Conservation (phyloP, 345 rosid species). For the Eucalyptus tenuipes region DNA sequence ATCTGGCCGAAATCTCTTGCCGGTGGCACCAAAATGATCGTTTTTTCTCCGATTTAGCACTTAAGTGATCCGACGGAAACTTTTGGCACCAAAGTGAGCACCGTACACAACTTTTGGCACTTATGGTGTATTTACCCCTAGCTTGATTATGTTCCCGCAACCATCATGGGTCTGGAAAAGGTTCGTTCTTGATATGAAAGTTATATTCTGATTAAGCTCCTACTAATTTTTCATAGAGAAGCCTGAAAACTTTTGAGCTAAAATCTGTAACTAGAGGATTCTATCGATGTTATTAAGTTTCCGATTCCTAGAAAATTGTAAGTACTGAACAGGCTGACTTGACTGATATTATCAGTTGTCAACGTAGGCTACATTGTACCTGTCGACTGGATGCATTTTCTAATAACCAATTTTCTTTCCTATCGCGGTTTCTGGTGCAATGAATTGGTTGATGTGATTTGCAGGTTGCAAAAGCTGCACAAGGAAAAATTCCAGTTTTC, state of each 20-base stretch:
- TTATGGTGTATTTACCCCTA: no score
- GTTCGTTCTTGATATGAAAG: slow-evolving; percentile 5
- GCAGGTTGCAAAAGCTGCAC: slow-evolving; percentile 84
- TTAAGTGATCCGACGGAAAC: no score
- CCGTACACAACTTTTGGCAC: no score
- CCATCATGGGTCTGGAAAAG: slow-evolving; percentile 84
- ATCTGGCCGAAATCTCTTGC: no score
- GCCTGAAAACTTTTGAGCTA: neutral
- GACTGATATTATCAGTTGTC: neutral
- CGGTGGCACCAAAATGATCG: no score
- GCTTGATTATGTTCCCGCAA: slow-evolving; percentile 79
- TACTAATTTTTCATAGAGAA: neutral
- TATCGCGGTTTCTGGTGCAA: neutral
- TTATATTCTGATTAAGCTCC: neutral
- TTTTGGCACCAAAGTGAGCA: no score
- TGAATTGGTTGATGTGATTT: neutral
- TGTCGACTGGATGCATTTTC: neutral
- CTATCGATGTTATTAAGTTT: neutral
- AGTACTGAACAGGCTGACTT: neutral
- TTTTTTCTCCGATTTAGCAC: no score
- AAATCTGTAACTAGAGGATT: neutral
- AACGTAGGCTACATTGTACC: neutral
- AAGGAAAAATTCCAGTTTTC: slow-evolving; percentile 80
- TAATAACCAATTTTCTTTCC: neutral
- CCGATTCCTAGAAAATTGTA: neutral